Conservation (phyloP, 768 basidiomycete genomes). For the Amanita rimosa region DNA sequence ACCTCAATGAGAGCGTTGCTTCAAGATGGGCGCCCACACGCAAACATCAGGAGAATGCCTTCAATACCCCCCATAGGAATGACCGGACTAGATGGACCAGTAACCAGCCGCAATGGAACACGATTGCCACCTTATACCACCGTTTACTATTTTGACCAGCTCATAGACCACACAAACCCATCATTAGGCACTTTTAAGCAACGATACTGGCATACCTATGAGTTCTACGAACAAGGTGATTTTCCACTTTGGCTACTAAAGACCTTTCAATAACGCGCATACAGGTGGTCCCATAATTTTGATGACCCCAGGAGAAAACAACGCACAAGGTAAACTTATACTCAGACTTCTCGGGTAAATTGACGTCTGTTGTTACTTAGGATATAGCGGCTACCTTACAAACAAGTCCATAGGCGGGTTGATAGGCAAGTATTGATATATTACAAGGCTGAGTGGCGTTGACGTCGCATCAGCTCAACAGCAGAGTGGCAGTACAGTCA, state of each 20-base stretch:
- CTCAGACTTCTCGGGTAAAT: not conserved
- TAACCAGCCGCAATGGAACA: conserved; percentile 32
- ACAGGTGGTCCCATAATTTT: conserved; percentile 51
- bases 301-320: conserved; percentile 54
- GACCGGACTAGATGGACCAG: conserved; percentile 19
- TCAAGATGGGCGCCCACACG: conserved; percentile 28
- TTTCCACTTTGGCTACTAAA: not conserved
- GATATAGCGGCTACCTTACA: conserved; percentile 43
- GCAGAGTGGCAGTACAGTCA: conserved; percentile 47
- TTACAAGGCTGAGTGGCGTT: not conserved
- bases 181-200: conserved; percentile 65
- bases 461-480: conserved; percentile 34
- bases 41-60: conserved; percentile 29
- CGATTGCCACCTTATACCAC: conserved; percentile 31
- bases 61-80: conserved; percentile 22
- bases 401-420: conserved; percentile 53
- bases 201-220: conserved; percentile 60
- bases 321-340: conserved; percentile 34
- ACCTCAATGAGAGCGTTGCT: conserved; percentile 12
- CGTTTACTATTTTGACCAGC: conserved; percentile 45
- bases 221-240: conserved; percentile 47
- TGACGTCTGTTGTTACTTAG: conserved; percentile 14
- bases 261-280: conserved; percentile 1
- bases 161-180: conserved; percentile 45
- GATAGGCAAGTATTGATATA: conserved; percentile 22